These are phyloP conservation scores for Nepenthes gracilis DNA, from an alignment of 148 eudicot species.

Conservation along the genomic window DNA sequence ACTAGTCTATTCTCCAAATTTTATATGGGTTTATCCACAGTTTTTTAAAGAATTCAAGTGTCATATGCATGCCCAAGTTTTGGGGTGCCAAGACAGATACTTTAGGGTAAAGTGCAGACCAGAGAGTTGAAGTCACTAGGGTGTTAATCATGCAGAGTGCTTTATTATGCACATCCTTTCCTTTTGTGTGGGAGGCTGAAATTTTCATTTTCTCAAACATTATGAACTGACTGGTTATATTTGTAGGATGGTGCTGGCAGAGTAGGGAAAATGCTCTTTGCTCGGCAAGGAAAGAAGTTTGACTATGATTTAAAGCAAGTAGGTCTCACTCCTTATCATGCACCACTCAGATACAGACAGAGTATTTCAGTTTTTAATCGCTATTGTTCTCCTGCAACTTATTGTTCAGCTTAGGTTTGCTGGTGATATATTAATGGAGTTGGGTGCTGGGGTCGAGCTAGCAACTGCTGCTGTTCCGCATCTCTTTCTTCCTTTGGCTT, in stretches of 20 bases:
- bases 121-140: no score
- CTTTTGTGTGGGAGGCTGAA: not conserved
- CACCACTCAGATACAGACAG: not conserved
- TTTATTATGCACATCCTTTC: not conserved
- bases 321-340: slow-evolving; percentile 1
- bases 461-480: slow-evolving; percentile 94
- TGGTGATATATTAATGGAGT: slow-evolving; percentile 92
- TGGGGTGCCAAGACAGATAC: no score
- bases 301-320: slow-evolving; percentile 98
- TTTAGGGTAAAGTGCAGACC: no score
- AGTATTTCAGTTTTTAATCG: no score
- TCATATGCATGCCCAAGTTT: no score
- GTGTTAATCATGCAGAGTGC: not conserved
- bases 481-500: slow-evolving; percentile 92
- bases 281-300: slow-evolving; percentile 95
- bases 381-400: not conserved
- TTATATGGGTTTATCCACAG: no score
- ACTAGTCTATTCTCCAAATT: no score
- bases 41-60: no score
- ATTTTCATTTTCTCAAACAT: not conserved
- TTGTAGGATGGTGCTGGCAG: slow-evolving; percentile 96
- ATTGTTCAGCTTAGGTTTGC: slow-evolving; percentile 67
- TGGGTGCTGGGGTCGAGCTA: slow-evolving; percentile 95
- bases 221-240: not conserved
- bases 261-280: slow-evolving; percentile 92